Conservation (phyloP, 2,329 filamentous ascomycete species). For the Aspergillus hortae region DNA sequence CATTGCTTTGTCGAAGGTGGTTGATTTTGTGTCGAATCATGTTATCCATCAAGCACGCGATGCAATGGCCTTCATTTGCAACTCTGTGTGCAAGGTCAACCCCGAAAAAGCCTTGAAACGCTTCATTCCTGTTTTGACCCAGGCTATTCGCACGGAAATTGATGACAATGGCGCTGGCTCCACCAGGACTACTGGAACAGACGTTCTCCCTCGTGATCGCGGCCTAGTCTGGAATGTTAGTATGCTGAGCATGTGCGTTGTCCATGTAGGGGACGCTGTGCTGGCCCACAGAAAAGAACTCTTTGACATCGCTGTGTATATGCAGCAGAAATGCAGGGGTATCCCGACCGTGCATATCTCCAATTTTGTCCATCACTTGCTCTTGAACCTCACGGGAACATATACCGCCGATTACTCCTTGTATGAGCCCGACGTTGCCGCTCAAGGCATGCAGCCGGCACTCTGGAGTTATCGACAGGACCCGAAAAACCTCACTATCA, state of each 20-base stretch:
- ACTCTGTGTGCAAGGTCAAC: conserved; percentile 91
- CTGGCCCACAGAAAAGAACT: conserved; percentile 85
- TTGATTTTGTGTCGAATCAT: conserved; percentile 85
- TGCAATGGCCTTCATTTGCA: conserved; percentile 98
- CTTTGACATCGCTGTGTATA: conserved; percentile 86
- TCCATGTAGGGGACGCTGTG: conserved; percentile 88
- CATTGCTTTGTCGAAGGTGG: conserved; percentile 84
- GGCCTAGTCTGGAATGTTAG: conserved; percentile 96
- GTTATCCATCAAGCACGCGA: conserved; percentile 96
- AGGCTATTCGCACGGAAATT: conserved; percentile 93
- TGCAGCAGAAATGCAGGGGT: conserved; percentile 93
- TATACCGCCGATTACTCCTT: conserved; percentile 88
- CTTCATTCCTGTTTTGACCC: conserved; percentile 83
- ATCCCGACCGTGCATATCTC: conserved; percentile 94
- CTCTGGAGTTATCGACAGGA: conserved; percentile 83
- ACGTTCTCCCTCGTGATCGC: conserved; percentile 87
- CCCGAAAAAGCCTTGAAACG: conserved; percentile 89
- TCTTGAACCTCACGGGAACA: conserved; percentile 90
- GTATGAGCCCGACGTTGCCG: conserved; percentile 74
- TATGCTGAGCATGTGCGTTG: conserved; percentile 96
- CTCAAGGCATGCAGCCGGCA: conserved; percentile 66
- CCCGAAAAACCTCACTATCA: conserved; percentile 73
- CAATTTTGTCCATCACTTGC: conserved; percentile 93
- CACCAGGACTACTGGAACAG: conserved; percentile 85
- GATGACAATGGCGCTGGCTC: conserved; percentile 95